These are phyloP conservation scores for Xylariaceae sp. DNA, from an alignment of 2,329 filamentous ascomycete genomes.

Conservation along the genomic window DNA sequence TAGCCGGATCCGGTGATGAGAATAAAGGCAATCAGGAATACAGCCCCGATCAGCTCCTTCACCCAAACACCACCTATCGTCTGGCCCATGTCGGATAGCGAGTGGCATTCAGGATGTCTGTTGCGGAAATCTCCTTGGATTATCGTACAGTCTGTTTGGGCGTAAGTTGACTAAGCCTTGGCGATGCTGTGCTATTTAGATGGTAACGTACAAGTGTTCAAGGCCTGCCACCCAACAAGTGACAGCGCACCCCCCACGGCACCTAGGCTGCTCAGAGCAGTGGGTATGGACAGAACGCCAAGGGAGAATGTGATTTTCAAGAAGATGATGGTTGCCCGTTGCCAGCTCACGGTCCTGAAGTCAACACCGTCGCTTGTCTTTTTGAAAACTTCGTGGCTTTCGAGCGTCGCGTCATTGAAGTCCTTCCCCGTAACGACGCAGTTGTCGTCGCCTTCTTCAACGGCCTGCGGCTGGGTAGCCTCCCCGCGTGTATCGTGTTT, in stretches of 20 bases:
- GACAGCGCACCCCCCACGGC: slow-evolving; percentile 20
- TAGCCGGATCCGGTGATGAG: slow-evolving; percentile 54
- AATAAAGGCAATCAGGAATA: slow-evolving; percentile 55
- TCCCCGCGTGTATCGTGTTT: not conserved
- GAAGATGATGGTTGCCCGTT: slow-evolving; percentile 46
- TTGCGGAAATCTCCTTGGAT: slow-evolving; percentile 20
- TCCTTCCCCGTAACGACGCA: slow-evolving; percentile 3
- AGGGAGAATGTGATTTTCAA: slow-evolving; percentile 36
- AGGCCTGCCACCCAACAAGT: slow-evolving; percentile 17
- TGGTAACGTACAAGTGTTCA: slow-evolving; percentile 19
- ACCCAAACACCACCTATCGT: slow-evolving; percentile 47
- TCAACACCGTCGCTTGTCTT: slow-evolving; percentile 43
- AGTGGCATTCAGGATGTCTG: slow-evolving; percentile 18
- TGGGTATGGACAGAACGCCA: slow-evolving; percentile 20
- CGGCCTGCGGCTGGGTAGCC: not conserved
- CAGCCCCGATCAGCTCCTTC: slow-evolving; percentile 47
- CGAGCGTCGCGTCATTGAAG: slow-evolving; percentile 5
- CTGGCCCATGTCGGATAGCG: slow-evolving; percentile 20
- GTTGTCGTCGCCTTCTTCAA: not conserved
- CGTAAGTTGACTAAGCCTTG: no score
- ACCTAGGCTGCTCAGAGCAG: slow-evolving; percentile 20
- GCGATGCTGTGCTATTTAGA: no score
- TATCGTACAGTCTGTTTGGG: slow-evolving; percentile 9
- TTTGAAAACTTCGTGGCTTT: slow-evolving; percentile 43
- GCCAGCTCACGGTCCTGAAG: slow-evolving; percentile 50